Percentiles rank a stretch among this genome's conserved stretches.
Evolutionary conservation across 805 yeast species (phyloP).

Genomic region (Starmerella bombicola): DNA sequence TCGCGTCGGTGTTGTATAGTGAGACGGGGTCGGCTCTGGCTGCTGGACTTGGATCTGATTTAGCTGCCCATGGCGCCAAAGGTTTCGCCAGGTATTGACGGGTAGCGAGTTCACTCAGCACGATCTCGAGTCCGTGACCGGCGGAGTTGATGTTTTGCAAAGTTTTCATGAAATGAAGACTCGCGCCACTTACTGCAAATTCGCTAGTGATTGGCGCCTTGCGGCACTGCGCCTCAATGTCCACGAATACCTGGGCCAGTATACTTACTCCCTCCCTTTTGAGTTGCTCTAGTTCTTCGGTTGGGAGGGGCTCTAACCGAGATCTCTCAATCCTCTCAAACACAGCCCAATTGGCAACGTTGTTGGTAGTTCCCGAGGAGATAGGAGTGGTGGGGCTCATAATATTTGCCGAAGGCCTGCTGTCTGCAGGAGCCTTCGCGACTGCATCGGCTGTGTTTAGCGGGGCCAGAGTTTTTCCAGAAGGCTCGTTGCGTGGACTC

Average conservation of each 20-base stretch:
- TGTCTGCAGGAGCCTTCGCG: neutral
- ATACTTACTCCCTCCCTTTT: slow-evolving; percentile 26
- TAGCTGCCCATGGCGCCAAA: slow-evolving; percentile 41
- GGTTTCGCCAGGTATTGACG: slow-evolving; percentile 60
- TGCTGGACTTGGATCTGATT: slow-evolving; percentile 33
- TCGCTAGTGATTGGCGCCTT: slow-evolving; percentile 45
- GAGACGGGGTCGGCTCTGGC: slow-evolving; percentile 33
- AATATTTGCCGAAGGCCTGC: neutral
- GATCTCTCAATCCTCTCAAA: slow-evolving; percentile 24
- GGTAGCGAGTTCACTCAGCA: slow-evolving; percentile 41
- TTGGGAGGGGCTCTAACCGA: slow-evolving; percentile 2
- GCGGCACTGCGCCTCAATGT: slow-evolving; percentile 42
- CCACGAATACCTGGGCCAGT: slow-evolving; percentile 32
- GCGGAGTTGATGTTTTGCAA: slow-evolving; percentile 54
- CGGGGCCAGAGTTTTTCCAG: neutral
- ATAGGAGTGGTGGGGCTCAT: neutral
- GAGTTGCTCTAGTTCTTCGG: slow-evolving; percentile 9
- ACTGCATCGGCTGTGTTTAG: neutral
- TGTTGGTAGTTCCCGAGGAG: neutral
- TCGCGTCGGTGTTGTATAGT: slow-evolving; percentile 58
- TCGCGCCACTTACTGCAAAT: slow-evolving; percentile 55
- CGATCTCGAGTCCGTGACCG: slow-evolving; percentile 38
- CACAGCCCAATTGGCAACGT: slow-evolving; percentile 22
- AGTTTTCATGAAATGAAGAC: slow-evolving; percentile 59
- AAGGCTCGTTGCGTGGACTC: neutral